Evolutionary conservation across 768 basidiomycete species (phyloP), one percentile per base, ranked within the genome.

Genomic region (Agrocybe pediades): DNA sequence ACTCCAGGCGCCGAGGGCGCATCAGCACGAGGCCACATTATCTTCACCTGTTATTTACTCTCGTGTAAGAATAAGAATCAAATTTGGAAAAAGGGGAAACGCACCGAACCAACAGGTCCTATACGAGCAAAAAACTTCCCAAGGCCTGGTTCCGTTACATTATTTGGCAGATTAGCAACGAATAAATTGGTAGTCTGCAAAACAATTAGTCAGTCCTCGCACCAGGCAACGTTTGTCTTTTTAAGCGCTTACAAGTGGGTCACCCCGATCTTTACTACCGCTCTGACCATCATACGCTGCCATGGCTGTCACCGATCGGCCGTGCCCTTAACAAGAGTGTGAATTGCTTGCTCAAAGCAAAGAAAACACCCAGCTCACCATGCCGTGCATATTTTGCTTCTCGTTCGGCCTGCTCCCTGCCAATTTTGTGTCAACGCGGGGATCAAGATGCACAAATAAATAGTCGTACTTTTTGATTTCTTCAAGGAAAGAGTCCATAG

Each of bases 21-120:
- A 64, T 95, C 93, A 9, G 85, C 82, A 36, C 96, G 86, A n/a
- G 95, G 96, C 95, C 95, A 98, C 95, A 98, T 98, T 59, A 98
- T 86, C 77, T 96, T 94, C 41, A 95, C 91, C 92, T 94, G 51
- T 2, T 54, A 11, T 29, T 9, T 51, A 15, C 19, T 36, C 17
- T 46, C 9, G n/a, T 20, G 9, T 40, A 41, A 9, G 36, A 25
- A 24, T 23, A n/a, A n/a, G 55, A 24, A 51, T 9, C 3, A 23
- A 53, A 5, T 6, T 6, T 2, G 30, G 33, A 54, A 11, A 19
- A 47, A 17, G 11, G 48, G 25, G 6, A 26, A 6, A 74, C 83
- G 45, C 64, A 92, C 92, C 19, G 92, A 95, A 20, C 89, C 96
- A 56, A 99, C 90, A n/a, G 95, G 92, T 0, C 97, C 97, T 52